Base-by-base conservation (phyloP, 2,329 filamentous ascomycete genomes). In the Aspergillus tubingensis region DNA sequence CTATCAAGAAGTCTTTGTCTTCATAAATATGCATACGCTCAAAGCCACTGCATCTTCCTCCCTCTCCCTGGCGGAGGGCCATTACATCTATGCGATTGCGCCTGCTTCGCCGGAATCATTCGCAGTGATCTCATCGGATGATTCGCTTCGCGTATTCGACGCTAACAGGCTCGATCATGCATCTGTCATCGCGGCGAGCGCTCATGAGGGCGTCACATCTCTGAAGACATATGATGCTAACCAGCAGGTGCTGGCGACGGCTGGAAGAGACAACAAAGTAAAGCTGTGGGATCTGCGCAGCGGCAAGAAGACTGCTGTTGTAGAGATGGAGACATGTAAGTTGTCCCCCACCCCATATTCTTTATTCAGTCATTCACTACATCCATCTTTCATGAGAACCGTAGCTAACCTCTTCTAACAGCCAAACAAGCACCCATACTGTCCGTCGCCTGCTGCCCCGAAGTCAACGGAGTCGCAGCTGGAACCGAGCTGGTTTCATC, bases 401-500 rank as follows among this genome's bases (percentile, higher is more conserved):
- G 25, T 3, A 27, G 25, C 69, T 71, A 30, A 63, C 38, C 61
- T 32, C 23, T 8, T 56, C 65, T 8, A 32, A 39, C 55, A 83
- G 83, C 79, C 38, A 81, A 79, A 61, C 76, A 79, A 41, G 77
- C 80, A 4, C 77, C 82, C 30, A 77, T 86, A 50, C 80, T 86
- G 23, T 83, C 85, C 13, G 70, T 87, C 17, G 80, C 82, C 27
- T 82, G 80, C 64, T 77, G 79, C 62, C 72, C 74, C 5, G 70
- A 71, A 39, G 76, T 77, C 11, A 79, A 82, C 60, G 78, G 78
- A 50, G 70, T 87, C 44, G 85, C 82, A 53, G 81, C 82, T 8
- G 85, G 85, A 2, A 85, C 83, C 1, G 85, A 88, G 66, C 76
- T 84, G 17, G 76, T 70, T 21, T 75, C 76, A 17, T 75, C 72